phyloP scores from a whole-genome alignment of 345 rosid genomes.

The Ceriops decandra region DNA sequence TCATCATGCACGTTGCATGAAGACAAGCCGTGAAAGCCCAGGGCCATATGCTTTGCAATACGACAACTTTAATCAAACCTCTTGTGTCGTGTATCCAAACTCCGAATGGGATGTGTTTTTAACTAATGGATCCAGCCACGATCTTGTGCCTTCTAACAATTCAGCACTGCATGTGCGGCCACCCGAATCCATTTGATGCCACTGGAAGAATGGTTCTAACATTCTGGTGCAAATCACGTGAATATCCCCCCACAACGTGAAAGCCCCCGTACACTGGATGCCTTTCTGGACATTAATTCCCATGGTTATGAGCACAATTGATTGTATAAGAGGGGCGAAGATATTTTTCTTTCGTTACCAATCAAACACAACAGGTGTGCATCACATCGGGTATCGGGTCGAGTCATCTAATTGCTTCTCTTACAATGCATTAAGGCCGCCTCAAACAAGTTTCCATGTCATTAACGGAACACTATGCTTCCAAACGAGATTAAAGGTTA shows the following conservation, averaged over 20 bases:
- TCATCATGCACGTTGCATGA: not conserved
- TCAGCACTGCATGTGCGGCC: slow-evolving; percentile 33
- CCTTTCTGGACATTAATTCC: slow-evolving; percentile 6
- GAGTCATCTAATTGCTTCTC: too few relatives aligned
- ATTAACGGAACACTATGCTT: too few relatives aligned
- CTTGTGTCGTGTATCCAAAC: not conserved
- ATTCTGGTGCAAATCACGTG: slow-evolving; percentile 21
- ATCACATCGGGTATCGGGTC: too few relatives aligned
- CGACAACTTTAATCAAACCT: not conserved
- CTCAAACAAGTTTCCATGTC: too few relatives aligned
- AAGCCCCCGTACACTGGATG: not conserved
- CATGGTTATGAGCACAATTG: not conserved
- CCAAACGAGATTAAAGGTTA: too few relatives aligned
- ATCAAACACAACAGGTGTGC: too few relatives aligned
- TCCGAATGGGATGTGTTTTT: not conserved
- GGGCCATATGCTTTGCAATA: not conserved
- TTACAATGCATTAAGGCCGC: too few relatives aligned
- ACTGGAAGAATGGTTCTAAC: not conserved
- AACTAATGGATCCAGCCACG: slow-evolving; percentile 25
- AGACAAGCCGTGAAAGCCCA: too few relatives aligned
- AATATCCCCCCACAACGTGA: not conserved
- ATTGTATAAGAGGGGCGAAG: not conserved
- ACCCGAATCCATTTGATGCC: slow-evolving; percentile 3
- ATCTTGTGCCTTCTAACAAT: slow-evolving; percentile 7
- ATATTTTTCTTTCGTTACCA: too few relatives aligned